A percentile compares a stretch with the other conserved stretches of the same genome.
These are phyloP conservation scores for Viridothelium virens DNA, from an alignment of 495 filamentous ascomycete species.

Conservation along the genomic window DNA sequence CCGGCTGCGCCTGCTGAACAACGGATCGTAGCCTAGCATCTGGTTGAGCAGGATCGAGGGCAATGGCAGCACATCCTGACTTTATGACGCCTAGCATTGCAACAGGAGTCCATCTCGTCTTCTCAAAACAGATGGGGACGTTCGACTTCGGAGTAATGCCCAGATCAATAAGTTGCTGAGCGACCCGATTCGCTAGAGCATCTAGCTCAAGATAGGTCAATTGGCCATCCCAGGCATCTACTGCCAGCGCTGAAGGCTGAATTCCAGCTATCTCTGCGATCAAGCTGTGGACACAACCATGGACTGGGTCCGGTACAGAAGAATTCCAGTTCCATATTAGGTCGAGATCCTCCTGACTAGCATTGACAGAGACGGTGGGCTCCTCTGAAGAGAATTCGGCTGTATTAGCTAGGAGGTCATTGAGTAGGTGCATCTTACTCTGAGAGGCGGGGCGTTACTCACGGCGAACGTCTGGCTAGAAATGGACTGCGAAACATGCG, in stretches of 20 bases:
- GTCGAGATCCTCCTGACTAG: neutral
- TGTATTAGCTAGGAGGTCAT: too few species aligned
- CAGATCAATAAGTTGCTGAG: neutral
- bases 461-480: too few species aligned
- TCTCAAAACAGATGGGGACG: neutral
- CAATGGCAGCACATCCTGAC: neutral
- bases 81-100: neutral
- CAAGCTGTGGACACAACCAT: neutral
- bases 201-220: neutral
- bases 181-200: neutral
- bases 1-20: neutral
- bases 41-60: neutral
- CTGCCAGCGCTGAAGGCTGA: neutral
- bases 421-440: too few species aligned
- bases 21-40: neutral
- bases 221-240: neutral
- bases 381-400: neutral
- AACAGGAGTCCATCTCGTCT: neutral
- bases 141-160: neutral
- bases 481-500: too few species aligned
- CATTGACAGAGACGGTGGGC: neutral
- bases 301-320: neutral
- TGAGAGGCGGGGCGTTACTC: too few species aligned
- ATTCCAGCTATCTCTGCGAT: neutral
- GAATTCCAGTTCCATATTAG: neutral